phyloP scores from a whole-genome alignment of 352 stramenopile genomes.

The Phytophthora colocasiae region DNA sequence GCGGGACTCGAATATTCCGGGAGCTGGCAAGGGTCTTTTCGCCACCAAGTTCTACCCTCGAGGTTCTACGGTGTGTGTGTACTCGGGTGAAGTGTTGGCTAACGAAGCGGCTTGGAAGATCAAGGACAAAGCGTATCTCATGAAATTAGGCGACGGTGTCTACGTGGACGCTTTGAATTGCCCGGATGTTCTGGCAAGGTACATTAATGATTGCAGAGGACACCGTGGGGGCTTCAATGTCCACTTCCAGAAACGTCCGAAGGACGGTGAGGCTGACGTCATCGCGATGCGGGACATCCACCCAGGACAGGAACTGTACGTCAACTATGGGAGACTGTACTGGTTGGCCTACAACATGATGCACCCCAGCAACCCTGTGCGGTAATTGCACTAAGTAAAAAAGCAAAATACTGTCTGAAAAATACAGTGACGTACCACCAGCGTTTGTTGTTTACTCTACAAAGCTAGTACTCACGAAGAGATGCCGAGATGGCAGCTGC shows the following conservation, averaged over 20 bases:
- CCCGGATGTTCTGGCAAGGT: slow-evolving; percentile 60
- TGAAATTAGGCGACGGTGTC: slow-evolving; percentile 78
- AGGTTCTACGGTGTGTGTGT: slow-evolving; percentile 50
- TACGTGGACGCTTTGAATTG: slow-evolving; percentile 77
- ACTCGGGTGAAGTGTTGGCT: slow-evolving; percentile 47
- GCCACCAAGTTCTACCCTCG: slow-evolving; percentile 32
- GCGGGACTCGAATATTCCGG: slow-evolving; percentile 51
- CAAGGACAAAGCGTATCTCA: slow-evolving; percentile 79
- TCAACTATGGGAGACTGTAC: slow-evolving; percentile 86
- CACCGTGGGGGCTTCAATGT: slow-evolving; percentile 71
- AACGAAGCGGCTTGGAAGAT: slow-evolving; percentile 65
- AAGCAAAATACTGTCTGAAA: not conserved
- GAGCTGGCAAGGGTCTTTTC: slow-evolving; percentile 66
- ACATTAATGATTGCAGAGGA: slow-evolving; percentile 85
- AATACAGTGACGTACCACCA: slow-evolving; percentile 20
- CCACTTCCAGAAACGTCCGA: slow-evolving; percentile 70
- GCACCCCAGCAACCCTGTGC: slow-evolving; percentile 60
- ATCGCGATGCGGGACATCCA: slow-evolving; percentile 67
- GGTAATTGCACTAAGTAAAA: slow-evolving; percentile 27
- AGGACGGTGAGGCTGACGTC: slow-evolving; percentile 58
- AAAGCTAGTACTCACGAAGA: slow-evolving; percentile 65
- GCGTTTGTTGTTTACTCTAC: not conserved
- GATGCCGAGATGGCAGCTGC: slow-evolving; percentile 70
- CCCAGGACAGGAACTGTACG: slow-evolving; percentile 73
- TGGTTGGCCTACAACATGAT: slow-evolving; percentile 83